phyloP scores from a whole-genome alignment of 164 flowering plant genomes.

The Umbellularia californica region DNA sequence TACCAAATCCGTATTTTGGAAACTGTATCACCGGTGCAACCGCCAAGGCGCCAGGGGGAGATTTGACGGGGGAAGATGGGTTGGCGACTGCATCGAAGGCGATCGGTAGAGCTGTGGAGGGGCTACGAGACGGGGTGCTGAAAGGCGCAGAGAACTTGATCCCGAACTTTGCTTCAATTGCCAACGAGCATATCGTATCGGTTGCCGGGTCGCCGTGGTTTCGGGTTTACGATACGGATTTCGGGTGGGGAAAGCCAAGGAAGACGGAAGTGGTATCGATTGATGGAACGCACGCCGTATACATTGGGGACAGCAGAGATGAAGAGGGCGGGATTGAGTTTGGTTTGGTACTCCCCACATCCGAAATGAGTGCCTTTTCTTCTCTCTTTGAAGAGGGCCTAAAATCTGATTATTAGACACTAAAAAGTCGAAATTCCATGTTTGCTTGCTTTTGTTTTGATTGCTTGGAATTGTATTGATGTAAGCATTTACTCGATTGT shows the following conservation, averaged over 20 bases:
- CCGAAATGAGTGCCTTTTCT: too few relatives aligned
- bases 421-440: too few relatives aligned
- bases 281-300: conserved; percentile 20
- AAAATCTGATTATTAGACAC: not conserved
- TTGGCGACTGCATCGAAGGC: conserved; percentile 16
- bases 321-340: conserved; percentile 17
- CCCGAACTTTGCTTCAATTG: not conserved
- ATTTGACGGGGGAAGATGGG: conserved; percentile 24
- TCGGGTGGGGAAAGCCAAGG: conserved; percentile 43
- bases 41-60: not conserved
- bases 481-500: too few relatives aligned
- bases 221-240: conserved; percentile 33
- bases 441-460: too few relatives aligned
- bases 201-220: conserved; percentile 40
- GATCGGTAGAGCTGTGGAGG: conserved; percentile 16
- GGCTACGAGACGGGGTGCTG: conserved; percentile 5
- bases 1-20: conserved; percentile 30
- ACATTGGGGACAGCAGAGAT: conserved; percentile 24
- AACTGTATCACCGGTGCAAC: conserved; percentile 14
- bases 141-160: conserved; percentile 10
- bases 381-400: conserved; percentile 16
- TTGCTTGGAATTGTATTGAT: too few relatives aligned
- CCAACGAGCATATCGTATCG: conserved; percentile 4
- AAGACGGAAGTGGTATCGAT: conserved; percentile 30
- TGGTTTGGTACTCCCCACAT: conserved; percentile 35